A percentile compares a stretch with the other conserved stretches of the same genome.
phyloP scores from a whole-genome alignment of 441 rosid genomes.

The Mallotus japonicus region DNA sequence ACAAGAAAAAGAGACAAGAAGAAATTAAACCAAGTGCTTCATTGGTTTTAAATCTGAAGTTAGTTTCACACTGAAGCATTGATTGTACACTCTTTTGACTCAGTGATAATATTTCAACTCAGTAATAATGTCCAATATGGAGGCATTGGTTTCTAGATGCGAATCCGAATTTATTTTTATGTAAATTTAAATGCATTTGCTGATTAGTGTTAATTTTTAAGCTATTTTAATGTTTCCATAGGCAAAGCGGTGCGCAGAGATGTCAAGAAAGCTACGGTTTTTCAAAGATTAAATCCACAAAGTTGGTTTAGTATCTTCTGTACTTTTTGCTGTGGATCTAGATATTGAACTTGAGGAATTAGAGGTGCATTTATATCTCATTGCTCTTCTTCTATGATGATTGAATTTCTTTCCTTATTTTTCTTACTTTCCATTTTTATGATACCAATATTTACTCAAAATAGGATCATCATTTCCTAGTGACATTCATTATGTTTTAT shows the following conservation, averaged over 20 bases:
- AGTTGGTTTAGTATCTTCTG: slow-evolving; percentile 70
- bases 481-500: slow-evolving; percentile 21
- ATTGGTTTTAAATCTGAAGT: not conserved
- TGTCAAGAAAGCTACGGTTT: slow-evolving; percentile 92
- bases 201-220: slow-evolving; percentile 7
- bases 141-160: not conserved
- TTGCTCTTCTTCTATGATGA: slow-evolving; percentile 8
- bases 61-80: no score
- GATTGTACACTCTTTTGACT: not conserved
- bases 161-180: no score
- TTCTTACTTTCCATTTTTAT: slow-evolving; percentile 18
- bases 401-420: slow-evolving; percentile 7
- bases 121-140: not conserved
- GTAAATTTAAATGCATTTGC: slow-evolving; percentile 1
- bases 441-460: slow-evolving; percentile 9
- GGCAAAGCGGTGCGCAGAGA: slow-evolving; percentile 98
- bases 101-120: no score
- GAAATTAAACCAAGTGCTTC: not conserved
- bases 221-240: slow-evolving; percentile 36
- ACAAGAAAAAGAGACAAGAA: not conserved
- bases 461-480: slow-evolving; percentile 2
- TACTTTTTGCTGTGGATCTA: slow-evolving; percentile 59
- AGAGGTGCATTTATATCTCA: slow-evolving; percentile 56
- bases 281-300: slow-evolving; percentile 87
- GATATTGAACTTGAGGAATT: slow-evolving; percentile 86